Evolutionary conservation across 345 rosid species (phyloP), one percentile per base, ranked within the genome.

Genomic region (Salix suchowensis): DNA sequence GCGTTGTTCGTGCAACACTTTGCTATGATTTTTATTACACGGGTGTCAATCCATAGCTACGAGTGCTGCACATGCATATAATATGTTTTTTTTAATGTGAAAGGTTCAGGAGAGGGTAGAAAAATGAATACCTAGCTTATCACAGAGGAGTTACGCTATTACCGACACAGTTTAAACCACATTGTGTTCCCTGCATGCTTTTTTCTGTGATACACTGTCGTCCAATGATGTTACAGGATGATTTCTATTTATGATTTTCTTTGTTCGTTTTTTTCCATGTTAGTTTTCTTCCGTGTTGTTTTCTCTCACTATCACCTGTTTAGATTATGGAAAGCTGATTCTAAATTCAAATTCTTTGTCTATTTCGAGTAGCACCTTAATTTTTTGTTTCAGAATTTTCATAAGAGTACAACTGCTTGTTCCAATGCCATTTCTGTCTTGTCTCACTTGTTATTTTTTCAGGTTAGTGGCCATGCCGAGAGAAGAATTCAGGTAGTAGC

Each of bases 391-490:
- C 26, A 55, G 26, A n/a, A 21, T 55, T 10, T 10, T n/a, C 26
- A 7, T n/a, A 9, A 4, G n/a, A n/a, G 24, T 50, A 23, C 65
- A 46, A n/a, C 68, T 54, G 18, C 50, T 36, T 60, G 54, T 71
- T 61, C 15, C 18, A 50, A 44, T 62, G 42, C 19, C 54, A 50
- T 12, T 75, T 82, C 61, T 70, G 18, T 60, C 18, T 9, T 39
- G 24, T 71, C 21, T 54, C n/a, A 76, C 69, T 71, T 65, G n/a
- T 55, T 21, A 48, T 78, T 2, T 44, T 32, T 74, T 34, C 80
- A 88, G 89, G 36, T 74, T 54, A 67, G 72, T 50, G 77, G 71
- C 34, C 52, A 26, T 24, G 14, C 30, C 6, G 80, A 73, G 73
- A 83, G 78, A 55, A 44, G 18, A 66, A 77, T 30, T 66, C 77